Evolutionary conservation across 1,284 basidiomycete genomes (phyloP).

Genomic region (Marasmius tenuissimus): DNA sequence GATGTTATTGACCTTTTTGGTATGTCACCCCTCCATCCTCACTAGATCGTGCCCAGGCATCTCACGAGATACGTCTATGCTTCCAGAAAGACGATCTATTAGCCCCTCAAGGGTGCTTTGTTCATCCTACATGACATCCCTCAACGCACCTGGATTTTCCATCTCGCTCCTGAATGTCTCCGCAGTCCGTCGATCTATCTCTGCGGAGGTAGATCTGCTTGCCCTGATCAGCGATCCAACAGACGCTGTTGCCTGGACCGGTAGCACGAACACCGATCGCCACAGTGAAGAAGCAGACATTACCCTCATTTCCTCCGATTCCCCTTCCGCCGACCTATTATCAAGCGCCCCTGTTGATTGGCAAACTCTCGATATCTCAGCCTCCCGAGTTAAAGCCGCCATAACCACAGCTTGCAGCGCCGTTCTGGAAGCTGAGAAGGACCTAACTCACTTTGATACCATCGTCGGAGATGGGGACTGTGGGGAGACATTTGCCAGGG

Average conservation of each 20-base stretch:
- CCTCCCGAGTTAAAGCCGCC: constrained; percentile 6
- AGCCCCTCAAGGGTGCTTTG: constrained; percentile 31
- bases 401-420: constrained; percentile 26
- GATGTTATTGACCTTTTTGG: constrained; percentile 42
- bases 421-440: constrained; percentile 24
- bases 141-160: constrained; percentile 40
- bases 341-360: not conserved
- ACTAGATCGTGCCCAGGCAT: not conserved
- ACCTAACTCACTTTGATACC: constrained; percentile 34
- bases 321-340: constrained; percentile 7
- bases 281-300: not conserved
- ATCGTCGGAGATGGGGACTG: constrained; percentile 40
- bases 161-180: constrained; percentile 34
- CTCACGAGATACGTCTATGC: not conserved
- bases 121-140: constrained; percentile 38
- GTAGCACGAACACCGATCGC: constrained; percentile 3
- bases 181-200: constrained; percentile 11
- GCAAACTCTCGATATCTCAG: not conserved
- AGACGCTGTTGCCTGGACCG: constrained; percentile 32
- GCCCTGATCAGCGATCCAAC: constrained; percentile 34
- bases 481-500: constrained; percentile 34
- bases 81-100: constrained; percentile 19
- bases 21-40: constrained; percentile 15
- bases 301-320: not conserved
- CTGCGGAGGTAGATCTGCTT: constrained; percentile 16